Conservation (phyloP, 2,329 filamentous ascomycete species). For the Diaporthe sp. region DNA sequence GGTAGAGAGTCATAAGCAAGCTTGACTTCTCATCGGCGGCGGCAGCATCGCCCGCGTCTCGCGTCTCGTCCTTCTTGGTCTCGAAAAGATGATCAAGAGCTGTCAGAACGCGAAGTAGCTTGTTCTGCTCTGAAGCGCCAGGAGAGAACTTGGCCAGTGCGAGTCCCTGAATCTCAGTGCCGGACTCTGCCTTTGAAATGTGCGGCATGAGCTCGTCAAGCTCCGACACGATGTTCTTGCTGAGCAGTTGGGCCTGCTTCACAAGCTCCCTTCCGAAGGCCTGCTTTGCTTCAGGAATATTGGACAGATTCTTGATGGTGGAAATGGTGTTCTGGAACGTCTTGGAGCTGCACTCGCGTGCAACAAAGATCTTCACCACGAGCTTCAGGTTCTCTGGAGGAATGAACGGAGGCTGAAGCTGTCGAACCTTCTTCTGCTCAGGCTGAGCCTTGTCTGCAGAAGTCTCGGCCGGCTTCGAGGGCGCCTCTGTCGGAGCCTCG, state of each 20-base stretch:
- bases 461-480: conserved; percentile 47
- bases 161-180: conserved; percentile 95
- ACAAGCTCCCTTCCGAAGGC: conserved; percentile 95
- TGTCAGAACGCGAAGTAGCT: conserved; percentile 90
- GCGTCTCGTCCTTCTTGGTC: conserved; percentile 69
- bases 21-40: conserved; percentile 77
- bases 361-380: conserved; percentile 97
- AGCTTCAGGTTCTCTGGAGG: conserved; percentile 91
- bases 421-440: conserved; percentile 65
- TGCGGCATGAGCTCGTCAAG: conserved; percentile 88
- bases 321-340: conserved; percentile 98
- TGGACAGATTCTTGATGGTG: conserved; percentile 98
- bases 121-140: conserved; percentile 95
- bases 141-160: conserved; percentile 96
- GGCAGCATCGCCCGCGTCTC: conserved; percentile 32
- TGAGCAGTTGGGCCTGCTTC: conserved; percentile 86
- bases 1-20: conserved; percentile 88
- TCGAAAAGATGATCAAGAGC: conserved; percentile 97
- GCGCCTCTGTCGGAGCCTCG: conserved; percentile 46
- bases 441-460: conserved; percentile 55
- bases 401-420: conserved; percentile 85
- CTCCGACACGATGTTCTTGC: conserved; percentile 86
- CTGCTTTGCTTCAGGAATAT: conserved; percentile 89
- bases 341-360: conserved; percentile 95
- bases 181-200: conserved; percentile 87